These are phyloP conservation scores for Tagetes patula DNA, from an alignment of 129 eudicot genomes.

Conservation along the genomic window DNA sequence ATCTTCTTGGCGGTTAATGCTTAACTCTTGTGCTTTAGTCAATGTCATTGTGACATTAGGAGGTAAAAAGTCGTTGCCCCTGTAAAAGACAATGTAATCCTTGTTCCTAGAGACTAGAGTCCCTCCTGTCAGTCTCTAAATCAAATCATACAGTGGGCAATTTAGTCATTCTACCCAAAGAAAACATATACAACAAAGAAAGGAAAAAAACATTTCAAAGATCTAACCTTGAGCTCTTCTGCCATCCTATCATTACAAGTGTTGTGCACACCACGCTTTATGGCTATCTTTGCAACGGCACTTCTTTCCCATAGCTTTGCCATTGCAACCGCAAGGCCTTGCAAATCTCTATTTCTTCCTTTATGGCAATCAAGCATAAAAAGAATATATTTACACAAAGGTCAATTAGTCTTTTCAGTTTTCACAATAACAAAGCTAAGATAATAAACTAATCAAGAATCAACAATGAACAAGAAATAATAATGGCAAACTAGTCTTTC, in stretches of 20 bases:
- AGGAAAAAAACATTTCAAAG: constrained; percentile 7
- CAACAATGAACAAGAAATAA: neutral
- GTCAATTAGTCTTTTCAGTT: constrained; percentile 24
- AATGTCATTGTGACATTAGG: constrained; percentile 59
- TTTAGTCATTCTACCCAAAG: constrained; percentile 12
- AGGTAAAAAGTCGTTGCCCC: constrained; percentile 95
- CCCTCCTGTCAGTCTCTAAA: constrained; percentile 93
- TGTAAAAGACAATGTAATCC: constrained; percentile 81
- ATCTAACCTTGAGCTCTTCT: constrained; percentile 80
- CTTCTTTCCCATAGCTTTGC: constrained; percentile 85
- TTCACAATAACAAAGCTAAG: neutral
- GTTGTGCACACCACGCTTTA: constrained; percentile 86
- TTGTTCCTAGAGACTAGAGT: constrained; percentile 88
- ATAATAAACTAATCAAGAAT: neutral
- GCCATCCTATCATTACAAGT: constrained; percentile 92
- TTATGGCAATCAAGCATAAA: constrained; percentile 23
- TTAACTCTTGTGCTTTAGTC: constrained; percentile 48
- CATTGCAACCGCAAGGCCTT: constrained; percentile 92
- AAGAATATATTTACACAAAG: neutral
- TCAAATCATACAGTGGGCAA: constrained; percentile 2
- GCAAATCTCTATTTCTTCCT: constrained; percentile 87
- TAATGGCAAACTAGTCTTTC: constrained; percentile 6
- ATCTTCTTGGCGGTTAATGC: constrained; percentile 55
- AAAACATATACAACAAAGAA: neutral
- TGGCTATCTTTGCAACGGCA: constrained; percentile 85